phyloP scores from a whole-genome alignment of 129 eudicot species.

The Chrysanthemum seticuspe region DNA sequence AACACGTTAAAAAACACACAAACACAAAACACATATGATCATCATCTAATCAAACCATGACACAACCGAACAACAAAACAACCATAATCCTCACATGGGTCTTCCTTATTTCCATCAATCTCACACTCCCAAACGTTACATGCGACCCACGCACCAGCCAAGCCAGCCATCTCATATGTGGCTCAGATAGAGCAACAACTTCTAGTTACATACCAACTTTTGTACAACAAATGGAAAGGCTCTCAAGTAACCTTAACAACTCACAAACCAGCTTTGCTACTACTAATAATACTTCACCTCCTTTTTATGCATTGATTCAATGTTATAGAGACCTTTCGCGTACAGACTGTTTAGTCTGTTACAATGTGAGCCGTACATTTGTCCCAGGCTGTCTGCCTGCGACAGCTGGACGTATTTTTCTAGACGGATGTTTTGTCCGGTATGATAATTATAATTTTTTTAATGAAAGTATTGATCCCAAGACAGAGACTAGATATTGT shows the following conservation, averaged over 20 bases:
- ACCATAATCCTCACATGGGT: background rate
- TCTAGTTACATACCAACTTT: slow-evolving; percentile 49
- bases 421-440: slow-evolving; percentile 71
- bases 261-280: slow-evolving; percentile 36
- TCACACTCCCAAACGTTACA: slow-evolving; percentile 10
- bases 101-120: slow-evolving; percentile 4
- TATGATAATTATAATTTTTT: slow-evolving; percentile 57
- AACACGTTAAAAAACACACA: too few species aligned
- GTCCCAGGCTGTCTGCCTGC: slow-evolving; percentile 63
- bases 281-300: slow-evolving; percentile 17
- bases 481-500: slow-evolving; percentile 38
- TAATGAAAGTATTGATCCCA: slow-evolving; percentile 36
- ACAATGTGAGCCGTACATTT: slow-evolving; percentile 73
- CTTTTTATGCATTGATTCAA: slow-evolving; percentile 52
- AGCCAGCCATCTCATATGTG: slow-evolving; percentile 46
- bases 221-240: slow-evolving; percentile 50
- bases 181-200: slow-evolving; percentile 38
- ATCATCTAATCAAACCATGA: background rate
- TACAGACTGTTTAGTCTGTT: slow-evolving; percentile 74
- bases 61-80: background rate
- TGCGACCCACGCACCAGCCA: slow-evolving; percentile 57
- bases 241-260: slow-evolving; percentile 37
- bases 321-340: slow-evolving; percentile 60
- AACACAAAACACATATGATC: slow-evolving; percentile 9
- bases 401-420: slow-evolving; percentile 41